Percentiles rank a stretch among this genome's conserved stretches.
Evolutionary conservation across 352 stramenopile species (phyloP).

Genomic region (Pythium sp.): DNA sequence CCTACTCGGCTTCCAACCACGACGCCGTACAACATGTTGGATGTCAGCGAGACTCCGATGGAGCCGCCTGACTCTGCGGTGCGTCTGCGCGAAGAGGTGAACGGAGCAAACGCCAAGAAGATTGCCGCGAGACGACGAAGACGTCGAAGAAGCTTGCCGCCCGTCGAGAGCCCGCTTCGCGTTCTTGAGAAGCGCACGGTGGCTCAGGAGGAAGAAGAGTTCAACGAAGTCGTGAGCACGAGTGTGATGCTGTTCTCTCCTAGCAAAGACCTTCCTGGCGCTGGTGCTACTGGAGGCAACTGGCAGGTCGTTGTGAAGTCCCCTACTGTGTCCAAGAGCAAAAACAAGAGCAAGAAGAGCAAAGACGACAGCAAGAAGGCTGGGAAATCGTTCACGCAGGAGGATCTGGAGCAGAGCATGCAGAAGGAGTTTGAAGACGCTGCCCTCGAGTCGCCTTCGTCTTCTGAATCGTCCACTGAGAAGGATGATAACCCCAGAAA

Average conservation of each 20-base stretch:
- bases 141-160: conserved; percentile 47
- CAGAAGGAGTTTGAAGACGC: conserved; percentile 50
- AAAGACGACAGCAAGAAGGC: background rate
- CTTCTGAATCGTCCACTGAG: conserved; percentile 17
- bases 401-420: conserved; percentile 64
- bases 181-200: conserved; percentile 33
- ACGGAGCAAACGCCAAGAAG: conserved; percentile 27
- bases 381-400: conserved; percentile 32
- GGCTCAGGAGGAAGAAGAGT: conserved; percentile 29
- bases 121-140: conserved; percentile 14
- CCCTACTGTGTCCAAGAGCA: conserved; percentile 33
- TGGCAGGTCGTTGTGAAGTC: conserved; percentile 68
- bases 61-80: conserved; percentile 14
- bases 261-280: conserved; percentile 28
- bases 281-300: conserved; percentile 15
- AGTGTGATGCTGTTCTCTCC: conserved; percentile 51
- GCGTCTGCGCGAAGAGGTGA: conserved; percentile 30
- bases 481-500: conserved; percentile 22
- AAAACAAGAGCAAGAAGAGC: conserved; percentile 18
- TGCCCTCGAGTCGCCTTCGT: conserved; percentile 20
- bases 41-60: conserved; percentile 38
- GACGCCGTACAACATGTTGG: conserved; percentile 28
- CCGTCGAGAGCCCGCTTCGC: conserved; percentile 39
- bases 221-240: conserved; percentile 1
- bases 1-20: conserved; percentile 17